Conservation (phyloP, 495 filamentous ascomycete species). For the Jackrogersella multiformis region DNA sequence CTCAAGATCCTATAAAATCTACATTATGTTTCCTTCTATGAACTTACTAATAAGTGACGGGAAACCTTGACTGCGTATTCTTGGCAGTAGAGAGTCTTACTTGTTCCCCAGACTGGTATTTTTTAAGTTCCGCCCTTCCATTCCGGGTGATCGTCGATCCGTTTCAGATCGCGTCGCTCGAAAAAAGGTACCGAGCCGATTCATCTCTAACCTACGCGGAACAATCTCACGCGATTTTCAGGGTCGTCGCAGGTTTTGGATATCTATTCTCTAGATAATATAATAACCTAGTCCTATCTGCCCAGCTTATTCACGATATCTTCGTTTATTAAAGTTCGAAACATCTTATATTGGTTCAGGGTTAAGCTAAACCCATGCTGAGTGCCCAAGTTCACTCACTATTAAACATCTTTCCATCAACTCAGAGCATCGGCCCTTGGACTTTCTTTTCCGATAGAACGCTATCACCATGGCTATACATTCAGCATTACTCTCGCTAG, state of each 20-base stretch:
- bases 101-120: neutral
- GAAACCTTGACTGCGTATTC: neutral
- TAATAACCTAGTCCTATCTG: neutral
- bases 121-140: slow-evolving; percentile 1
- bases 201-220: neutral
- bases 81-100: neutral
- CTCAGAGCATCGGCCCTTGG: neutral
- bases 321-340: neutral
- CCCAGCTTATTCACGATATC: neutral
- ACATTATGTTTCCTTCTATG: neutral
- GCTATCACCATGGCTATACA: slow-evolving; percentile 1
- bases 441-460: neutral
- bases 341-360: neutral
- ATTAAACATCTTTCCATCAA: neutral
- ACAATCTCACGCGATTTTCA: neutral
- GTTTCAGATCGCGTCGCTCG: slow-evolving; percentile 12
- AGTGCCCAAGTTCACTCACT: neutral
- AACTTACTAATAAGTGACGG: neutral
- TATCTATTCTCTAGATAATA: neutral
- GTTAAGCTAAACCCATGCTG: neutral
- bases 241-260: neutral
- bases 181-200: neutral
- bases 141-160: slow-evolving; percentile 14
- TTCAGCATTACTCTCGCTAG: neutral
- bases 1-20: neutral